These are phyloP conservation scores for Colletotrichum brevisporum DNA, from an alignment of 2,329 filamentous ascomycete genomes.

Conservation along the genomic window DNA sequence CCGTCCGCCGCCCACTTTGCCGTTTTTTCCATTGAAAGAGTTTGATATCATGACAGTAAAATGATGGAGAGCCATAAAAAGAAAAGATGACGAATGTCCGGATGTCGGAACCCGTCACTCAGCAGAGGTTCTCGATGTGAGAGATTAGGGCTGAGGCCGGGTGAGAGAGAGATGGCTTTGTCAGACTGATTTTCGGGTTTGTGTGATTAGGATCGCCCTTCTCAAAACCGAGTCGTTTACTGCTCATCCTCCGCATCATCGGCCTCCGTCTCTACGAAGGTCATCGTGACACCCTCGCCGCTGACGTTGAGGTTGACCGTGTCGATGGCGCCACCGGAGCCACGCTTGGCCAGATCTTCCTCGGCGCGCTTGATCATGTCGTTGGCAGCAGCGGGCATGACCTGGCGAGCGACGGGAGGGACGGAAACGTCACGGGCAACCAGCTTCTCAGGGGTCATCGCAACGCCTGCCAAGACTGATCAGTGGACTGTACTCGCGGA, in stretches of 20 bases:
- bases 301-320: slow-evolving; percentile 61
- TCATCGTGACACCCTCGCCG: slow-evolving; percentile 62
- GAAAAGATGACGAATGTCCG: neutral
- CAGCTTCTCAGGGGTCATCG: slow-evolving; percentile 35
- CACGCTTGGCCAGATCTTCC: slow-evolving; percentile 38
- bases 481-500: neutral
- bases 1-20: slow-evolving; percentile 1
- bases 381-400: slow-evolving; percentile 13
- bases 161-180: no score
- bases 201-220: no score
- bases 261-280: slow-evolving; percentile 59
- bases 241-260: slow-evolving; percentile 49
- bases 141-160: slow-evolving; percentile 31
- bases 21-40: slow-evolving; percentile 9
- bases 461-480: slow-evolving; percentile 26
- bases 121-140: slow-evolving; percentile 21
- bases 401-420: slow-evolving; percentile 31
- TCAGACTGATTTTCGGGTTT: no score
- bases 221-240: slow-evolving; percentile 32
- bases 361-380: slow-evolving; percentile 35
- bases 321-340: slow-evolving; percentile 51
- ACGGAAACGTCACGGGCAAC: slow-evolving; percentile 33
- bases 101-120: slow-evolving; percentile 15
- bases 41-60: slow-evolving; percentile 37
- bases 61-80: slow-evolving; percentile 2